Evolutionary conservation across 352 stramenopile genomes (phyloP).

Genomic region (Globisporangium camurandrum): DNA sequence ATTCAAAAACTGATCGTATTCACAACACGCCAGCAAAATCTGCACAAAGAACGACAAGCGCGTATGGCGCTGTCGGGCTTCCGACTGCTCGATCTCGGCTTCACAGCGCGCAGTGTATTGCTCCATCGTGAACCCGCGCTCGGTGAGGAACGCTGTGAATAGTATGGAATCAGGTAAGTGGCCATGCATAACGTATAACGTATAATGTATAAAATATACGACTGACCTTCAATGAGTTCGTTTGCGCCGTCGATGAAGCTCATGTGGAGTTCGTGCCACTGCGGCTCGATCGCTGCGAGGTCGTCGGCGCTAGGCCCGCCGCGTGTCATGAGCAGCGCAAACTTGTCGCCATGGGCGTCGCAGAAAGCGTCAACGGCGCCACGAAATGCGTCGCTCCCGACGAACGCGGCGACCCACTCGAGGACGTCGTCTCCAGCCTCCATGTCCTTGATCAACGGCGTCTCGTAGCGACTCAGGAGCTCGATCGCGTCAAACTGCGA

Average conservation of each 20-base stretch:
- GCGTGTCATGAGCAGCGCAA: constrained; percentile 55
- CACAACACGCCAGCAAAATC: constrained; percentile 65
- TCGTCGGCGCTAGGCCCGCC: constrained; percentile 47
- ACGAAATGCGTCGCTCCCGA: constrained; percentile 67
- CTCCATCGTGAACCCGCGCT: constrained; percentile 62
- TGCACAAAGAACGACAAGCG: constrained; percentile 76
- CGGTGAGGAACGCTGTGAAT: constrained; percentile 31
- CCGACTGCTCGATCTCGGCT: constrained; percentile 59
- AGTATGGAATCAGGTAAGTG: neutral
- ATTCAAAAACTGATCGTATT: constrained; percentile 84
- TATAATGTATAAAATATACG: neutral
- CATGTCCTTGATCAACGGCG: constrained; percentile 78
- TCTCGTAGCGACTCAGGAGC: constrained; percentile 70
- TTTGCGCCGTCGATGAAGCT: constrained; percentile 67
- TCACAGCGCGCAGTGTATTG: constrained; percentile 64
- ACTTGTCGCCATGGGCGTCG: constrained; percentile 44
- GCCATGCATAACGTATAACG: neutral
- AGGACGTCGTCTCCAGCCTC: constrained; percentile 70
- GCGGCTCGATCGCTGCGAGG: constrained; percentile 50
- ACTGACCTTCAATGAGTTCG: constrained; percentile 43
- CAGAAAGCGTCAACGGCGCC: constrained; percentile 58
- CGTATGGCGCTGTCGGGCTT: constrained; percentile 70
- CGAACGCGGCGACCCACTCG: constrained; percentile 69
- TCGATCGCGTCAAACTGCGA: constrained; percentile 74
- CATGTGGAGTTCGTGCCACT: constrained; percentile 62